phyloP scores from a whole-genome alignment of 2,329 filamentous ascomycete genomes.

The Penicillium vulpinum region DNA sequence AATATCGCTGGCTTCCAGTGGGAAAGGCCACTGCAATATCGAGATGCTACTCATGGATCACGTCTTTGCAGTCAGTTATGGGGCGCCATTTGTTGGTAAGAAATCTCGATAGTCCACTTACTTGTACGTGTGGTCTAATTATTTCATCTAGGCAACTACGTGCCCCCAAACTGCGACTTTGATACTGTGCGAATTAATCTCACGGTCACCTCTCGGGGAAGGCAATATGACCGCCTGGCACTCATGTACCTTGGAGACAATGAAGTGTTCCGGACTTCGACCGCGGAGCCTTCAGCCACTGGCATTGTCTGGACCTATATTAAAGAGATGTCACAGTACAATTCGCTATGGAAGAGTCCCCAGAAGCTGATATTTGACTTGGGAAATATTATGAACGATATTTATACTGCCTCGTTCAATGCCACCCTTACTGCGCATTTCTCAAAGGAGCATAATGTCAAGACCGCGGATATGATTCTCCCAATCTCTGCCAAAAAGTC shows the following conservation, averaged over 20 bases:
- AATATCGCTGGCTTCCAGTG: conserved; percentile 52
- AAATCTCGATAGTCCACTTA: not conserved
- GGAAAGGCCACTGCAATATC: conserved; percentile 22
- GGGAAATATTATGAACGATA: conserved; percentile 68
- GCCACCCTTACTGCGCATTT: conserved; percentile 73
- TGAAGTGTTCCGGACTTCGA: conserved; percentile 82
- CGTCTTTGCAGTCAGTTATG: conserved; percentile 71
- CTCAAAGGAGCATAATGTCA: conserved; percentile 51
- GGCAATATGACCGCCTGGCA: conserved; percentile 75
- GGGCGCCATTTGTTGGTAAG: conserved; percentile 69
- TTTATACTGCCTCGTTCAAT: conserved; percentile 73
- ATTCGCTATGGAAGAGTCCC: conserved; percentile 65
- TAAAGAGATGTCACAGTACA: conserved; percentile 75
- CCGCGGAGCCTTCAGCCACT: conserved; percentile 69
- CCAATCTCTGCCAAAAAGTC: conserved; percentile 52
- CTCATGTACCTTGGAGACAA: conserved; percentile 74
- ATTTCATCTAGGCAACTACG: conserved; percentile 56
- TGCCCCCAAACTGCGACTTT: conserved; percentile 68
- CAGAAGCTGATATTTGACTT: conserved; percentile 81
- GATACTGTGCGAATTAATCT: conserved; percentile 75
- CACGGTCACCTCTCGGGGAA: conserved; percentile 68
- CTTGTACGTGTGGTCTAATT: not conserved
- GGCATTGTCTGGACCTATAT: conserved; percentile 75
- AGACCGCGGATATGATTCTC: conserved; percentile 64
- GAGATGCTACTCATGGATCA: conserved; percentile 65